Evolutionary conservation across 345 rosid genomes (phyloP), one percentile per base, ranked within the genome.

Genomic region (Reutealis trisperma): DNA sequence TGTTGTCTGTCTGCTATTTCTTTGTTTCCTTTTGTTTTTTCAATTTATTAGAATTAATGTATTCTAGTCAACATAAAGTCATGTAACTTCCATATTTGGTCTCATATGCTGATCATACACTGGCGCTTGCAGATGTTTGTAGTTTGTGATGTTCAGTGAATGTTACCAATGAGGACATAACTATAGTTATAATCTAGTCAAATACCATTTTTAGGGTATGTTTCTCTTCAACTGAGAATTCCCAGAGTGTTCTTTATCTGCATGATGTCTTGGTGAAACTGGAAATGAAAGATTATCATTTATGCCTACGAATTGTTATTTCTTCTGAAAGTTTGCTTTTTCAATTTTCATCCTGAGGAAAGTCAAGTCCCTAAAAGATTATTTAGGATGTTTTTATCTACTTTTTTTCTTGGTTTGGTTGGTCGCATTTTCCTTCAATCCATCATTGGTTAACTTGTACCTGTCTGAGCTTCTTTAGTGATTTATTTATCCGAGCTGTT

Each of bases 401-500:
- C 47, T 27, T 55, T 19, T 30, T 51, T 54, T 27, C 19, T 58
- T 70, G 61, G 41, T 3, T 9, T 55, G 57, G 59, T 34, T 49
- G 52, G 34, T 67, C 27, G 54, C 10, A 45, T 54, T n/a, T 37
- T 15, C 42, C 19, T 25, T 6, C 27, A n/a, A 13, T 52, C 62
- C 22, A 15, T 18, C 27, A 32, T 19, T 54, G 47, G 25, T 41
- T 59, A 9, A 24, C 13, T 15, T 41, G 47, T 57, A n/a, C 51
- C 74, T 30, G 11, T 59, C 75, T 37, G 44, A 72, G 27, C 65
- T 72, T 58, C 15, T 62, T 42, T 42, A 24, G 3, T 59, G 75
- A 72, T 59, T 22, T 13, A 70, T 24, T 14, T 42, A 44, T 42
- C 54, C 42, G 9, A 6, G 30, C 51, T 19, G n/a, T 71, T 42